Conservation (phyloP, 768 basidiomycete genomes). For the Tulasnella sp. region DNA sequence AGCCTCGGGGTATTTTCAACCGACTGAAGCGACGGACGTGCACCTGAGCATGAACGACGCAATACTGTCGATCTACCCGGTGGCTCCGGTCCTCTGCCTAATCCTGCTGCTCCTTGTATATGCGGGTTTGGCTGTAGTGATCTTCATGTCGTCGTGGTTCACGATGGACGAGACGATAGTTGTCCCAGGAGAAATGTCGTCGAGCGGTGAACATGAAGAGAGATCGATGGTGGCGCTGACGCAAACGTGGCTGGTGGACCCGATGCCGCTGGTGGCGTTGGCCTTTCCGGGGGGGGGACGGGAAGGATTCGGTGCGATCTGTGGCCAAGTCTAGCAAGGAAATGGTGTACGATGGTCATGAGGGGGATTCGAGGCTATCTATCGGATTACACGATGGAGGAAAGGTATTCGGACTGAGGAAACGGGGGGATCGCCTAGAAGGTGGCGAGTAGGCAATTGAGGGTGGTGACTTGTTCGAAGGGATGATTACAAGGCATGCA, state of each 20-base stretch:
- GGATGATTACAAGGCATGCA: not conserved
- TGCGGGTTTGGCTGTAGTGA: not conserved
- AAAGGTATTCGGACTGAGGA: not conserved
- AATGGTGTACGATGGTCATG: conserved; percentile 2
- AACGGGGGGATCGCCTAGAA: not conserved
- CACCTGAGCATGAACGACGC: not conserved
- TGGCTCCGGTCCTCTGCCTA: not conserved
- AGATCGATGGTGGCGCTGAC: not conserved
- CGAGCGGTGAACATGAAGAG: not conserved
- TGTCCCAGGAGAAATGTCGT: not conserved
- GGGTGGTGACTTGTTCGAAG: not conserved
- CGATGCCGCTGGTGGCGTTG: not conserved
- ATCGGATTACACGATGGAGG: not conserved
- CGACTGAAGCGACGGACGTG: not conserved
- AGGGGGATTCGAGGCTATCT: not conserved
- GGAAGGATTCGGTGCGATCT: not conserved
- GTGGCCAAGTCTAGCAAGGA: not conserved
- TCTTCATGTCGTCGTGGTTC: not conserved
- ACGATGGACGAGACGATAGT: not conserved
- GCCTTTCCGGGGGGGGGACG: not conserved
- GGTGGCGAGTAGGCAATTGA: not conserved
- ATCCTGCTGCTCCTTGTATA: not conserved
- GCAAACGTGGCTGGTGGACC: not conserved
- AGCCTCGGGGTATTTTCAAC: not conserved
- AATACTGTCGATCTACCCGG: not conserved